Conservation (phyloP, 768 basidiomycete genomes). For the Termitomyces sp. region DNA sequence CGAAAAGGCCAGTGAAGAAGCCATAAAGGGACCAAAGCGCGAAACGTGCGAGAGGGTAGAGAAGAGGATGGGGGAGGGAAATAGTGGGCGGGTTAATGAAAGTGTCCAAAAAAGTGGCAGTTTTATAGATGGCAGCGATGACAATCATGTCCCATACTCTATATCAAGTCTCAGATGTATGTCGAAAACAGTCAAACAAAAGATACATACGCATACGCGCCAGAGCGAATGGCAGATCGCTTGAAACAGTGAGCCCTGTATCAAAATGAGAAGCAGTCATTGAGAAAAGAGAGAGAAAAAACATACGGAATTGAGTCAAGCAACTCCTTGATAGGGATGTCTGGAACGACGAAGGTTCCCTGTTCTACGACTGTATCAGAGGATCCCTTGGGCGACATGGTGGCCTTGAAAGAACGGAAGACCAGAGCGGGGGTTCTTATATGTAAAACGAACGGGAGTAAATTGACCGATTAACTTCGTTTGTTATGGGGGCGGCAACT, state of each 20-base stretch:
- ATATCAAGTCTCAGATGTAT: background rate
- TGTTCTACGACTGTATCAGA: conserved; percentile 45
- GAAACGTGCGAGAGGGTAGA: conserved; percentile 61
- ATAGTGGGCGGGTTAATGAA: conserved; percentile 55
- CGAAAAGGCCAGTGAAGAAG: conserved; percentile 80
- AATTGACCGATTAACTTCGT: background rate
- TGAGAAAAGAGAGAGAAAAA: conserved; percentile 3
- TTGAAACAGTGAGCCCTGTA: conserved; percentile 81
- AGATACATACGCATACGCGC: conserved; percentile 65
- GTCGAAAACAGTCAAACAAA: background rate
- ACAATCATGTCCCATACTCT: conserved; percentile 76
- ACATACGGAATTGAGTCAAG: conserved; percentile 80
- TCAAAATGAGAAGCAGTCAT: conserved; percentile 1
- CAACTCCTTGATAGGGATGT: conserved; percentile 85
- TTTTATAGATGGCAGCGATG: conserved; percentile 66
- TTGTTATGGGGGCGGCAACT: conserved; percentile 15
- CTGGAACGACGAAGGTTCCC: conserved; percentile 66
- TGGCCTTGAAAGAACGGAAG: conserved; percentile 12
- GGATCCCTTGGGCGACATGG: conserved; percentile 32
- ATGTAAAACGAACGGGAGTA: conserved; percentile 2
- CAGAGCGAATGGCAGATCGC: conserved; percentile 81
- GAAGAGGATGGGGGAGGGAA: conserved; percentile 53
- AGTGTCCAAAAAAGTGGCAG: conserved; percentile 59
- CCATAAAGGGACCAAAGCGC: conserved; percentile 79
- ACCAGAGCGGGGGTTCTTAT: conserved; percentile 10